Evolutionary conservation across 2,329 filamentous ascomycete species (phyloP).

Genomic region (Aspergillus vadensis): DNA sequence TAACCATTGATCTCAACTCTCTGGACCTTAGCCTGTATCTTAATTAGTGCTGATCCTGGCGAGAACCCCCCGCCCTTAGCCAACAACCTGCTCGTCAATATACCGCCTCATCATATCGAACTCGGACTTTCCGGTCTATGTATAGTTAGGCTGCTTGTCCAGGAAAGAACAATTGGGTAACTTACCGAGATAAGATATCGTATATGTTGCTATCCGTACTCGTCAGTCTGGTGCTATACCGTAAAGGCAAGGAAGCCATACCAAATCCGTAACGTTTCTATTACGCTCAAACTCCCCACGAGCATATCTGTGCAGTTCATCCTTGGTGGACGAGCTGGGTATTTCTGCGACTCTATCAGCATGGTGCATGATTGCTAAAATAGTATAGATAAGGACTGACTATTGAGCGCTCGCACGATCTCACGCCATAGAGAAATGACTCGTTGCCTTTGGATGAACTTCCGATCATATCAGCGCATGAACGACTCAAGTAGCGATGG

Average conservation of each 20-base stretch:
- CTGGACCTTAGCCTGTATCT: not conserved
- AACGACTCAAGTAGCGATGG: not conserved
- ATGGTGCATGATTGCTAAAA: not conserved
- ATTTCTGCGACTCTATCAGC: slow-evolving; percentile 33
- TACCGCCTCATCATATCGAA: slow-evolving; percentile 51
- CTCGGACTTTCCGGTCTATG: slow-evolving; percentile 48
- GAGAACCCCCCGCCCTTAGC: slow-evolving; percentile 16
- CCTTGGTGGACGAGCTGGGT: slow-evolving; percentile 42
- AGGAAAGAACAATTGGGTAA: not conserved
- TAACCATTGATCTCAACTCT: not conserved
- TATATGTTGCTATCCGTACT: slow-evolving; percentile 41
- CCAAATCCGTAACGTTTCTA: slow-evolving; percentile 45
- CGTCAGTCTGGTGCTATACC: not conserved
- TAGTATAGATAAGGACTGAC: slow-evolving; percentile 23
- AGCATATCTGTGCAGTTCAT: slow-evolving; percentile 47
- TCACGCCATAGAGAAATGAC: slow-evolving; percentile 48
- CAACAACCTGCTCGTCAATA: slow-evolving; percentile 46
- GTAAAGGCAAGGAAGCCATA: slow-evolving; percentile 22
- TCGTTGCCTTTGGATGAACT: slow-evolving; percentile 49
- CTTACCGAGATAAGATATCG: slow-evolving; percentile 48
- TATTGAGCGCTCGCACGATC: slow-evolving; percentile 44
- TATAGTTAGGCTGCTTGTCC: slow-evolving; percentile 6
- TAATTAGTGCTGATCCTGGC: not conserved
- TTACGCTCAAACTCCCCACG: slow-evolving; percentile 49
- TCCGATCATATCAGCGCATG: slow-evolving; percentile 8